phyloP scores from a whole-genome alignment of 371 early-diverging fungal genomes.

The Vairimorpha necatrix region DNA sequence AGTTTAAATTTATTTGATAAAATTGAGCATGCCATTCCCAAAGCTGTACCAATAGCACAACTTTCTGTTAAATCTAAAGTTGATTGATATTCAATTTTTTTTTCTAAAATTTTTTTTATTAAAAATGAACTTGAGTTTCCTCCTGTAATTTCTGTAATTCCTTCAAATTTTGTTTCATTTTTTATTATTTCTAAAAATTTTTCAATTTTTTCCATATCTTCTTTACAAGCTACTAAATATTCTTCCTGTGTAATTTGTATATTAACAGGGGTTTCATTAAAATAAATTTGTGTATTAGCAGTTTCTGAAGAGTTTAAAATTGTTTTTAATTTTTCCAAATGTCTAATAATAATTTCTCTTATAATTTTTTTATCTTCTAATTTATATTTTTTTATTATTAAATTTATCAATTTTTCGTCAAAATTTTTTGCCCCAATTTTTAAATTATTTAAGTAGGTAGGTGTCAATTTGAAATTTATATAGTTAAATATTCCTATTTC shows the following conservation, averaged over 20 bases:
- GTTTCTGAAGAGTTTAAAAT: slow-evolving; percentile 39
- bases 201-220: slow-evolving; percentile 30
- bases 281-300: slow-evolving; percentile 22
- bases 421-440: slow-evolving; percentile 54
- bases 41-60: slow-evolving; percentile 45
- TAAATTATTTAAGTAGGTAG: slow-evolving; percentile 23
- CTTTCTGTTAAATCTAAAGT: slow-evolving; percentile 42
- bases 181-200: slow-evolving; percentile 38
- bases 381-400: slow-evolving; percentile 44
- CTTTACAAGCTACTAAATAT: slow-evolving; percentile 15
- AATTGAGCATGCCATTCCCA: slow-evolving; percentile 39
- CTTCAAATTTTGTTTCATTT: slow-evolving; percentile 16
- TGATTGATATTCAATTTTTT: background rate
- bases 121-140: slow-evolving; percentile 44
- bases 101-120: slow-evolving; percentile 44
- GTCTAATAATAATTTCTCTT: slow-evolving; percentile 30
- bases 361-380: slow-evolving; percentile 27
- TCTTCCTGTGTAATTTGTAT: slow-evolving; percentile 49
- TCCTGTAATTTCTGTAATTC: slow-evolving; percentile 36
- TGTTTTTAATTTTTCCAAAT: slow-evolving; percentile 47
- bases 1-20: slow-evolving; percentile 27
- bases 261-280: slow-evolving; percentile 33
- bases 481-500: slow-evolving; percentile 44
- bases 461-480: slow-evolving; percentile 32
- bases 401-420: slow-evolving; percentile 46